phyloP scores from a whole-genome alignment of 2,329 filamentous ascomycete species.

The Sclerotinia nivalis region DNA sequence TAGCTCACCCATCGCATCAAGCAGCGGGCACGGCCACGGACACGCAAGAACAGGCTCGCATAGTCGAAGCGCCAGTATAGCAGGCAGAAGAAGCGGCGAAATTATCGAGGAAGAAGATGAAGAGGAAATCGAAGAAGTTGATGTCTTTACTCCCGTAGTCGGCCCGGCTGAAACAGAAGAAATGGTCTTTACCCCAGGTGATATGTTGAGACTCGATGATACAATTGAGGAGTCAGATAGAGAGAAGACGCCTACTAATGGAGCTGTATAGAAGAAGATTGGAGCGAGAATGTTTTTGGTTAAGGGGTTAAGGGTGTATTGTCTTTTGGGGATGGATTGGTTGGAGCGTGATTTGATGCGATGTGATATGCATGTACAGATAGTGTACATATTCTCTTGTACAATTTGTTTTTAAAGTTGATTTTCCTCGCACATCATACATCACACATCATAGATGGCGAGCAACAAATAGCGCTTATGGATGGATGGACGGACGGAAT shows the following conservation, averaged over 20 bases:
- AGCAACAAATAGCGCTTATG: not conserved
- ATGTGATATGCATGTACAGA: slow-evolving; percentile 14
- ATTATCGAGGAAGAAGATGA: slow-evolving; percentile 50
- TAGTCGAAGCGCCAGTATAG: slow-evolving; percentile 62
- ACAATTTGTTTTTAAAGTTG: slow-evolving; percentile 12
- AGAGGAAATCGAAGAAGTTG: slow-evolving; percentile 38
- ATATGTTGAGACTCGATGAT: slow-evolving; percentile 16
- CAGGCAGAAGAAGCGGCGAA: slow-evolving; percentile 69
- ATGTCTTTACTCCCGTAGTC: slow-evolving; percentile 55
- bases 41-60: slow-evolving; percentile 42
- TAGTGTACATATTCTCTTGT: slow-evolving; percentile 17
- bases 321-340: slow-evolving; percentile 3
- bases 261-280: not conserved
- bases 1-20: slow-evolving; percentile 27
- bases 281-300: slow-evolving; percentile 3
- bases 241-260: slow-evolving; percentile 24
- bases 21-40: slow-evolving; percentile 40
- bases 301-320: not conserved
- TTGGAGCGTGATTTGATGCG: not conserved
- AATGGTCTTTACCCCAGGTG: slow-evolving; percentile 32
- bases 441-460: not conserved
- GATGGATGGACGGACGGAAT: slow-evolving; percentile 1
- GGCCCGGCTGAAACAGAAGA: slow-evolving; percentile 39
- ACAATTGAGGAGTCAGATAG: slow-evolving; percentile 19
- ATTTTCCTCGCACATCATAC: not conserved